A percentile compares a stretch with the other conserved stretches of the same genome.
These are phyloP conservation scores for Brassica carinata DNA, from an alignment of 345 rosid species.

Conservation along the genomic window DNA sequence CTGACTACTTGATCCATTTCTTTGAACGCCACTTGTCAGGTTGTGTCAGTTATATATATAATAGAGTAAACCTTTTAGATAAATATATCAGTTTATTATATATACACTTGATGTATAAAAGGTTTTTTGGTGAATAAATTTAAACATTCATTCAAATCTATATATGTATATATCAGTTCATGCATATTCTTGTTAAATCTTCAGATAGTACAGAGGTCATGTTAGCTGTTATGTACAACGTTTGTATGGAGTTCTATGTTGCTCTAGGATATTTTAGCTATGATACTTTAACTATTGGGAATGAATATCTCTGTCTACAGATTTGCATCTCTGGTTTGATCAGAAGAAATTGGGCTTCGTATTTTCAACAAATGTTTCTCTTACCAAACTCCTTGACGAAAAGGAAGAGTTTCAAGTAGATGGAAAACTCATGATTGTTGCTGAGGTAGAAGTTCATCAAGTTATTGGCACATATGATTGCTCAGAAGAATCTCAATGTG, in stretches of 20 bases:
- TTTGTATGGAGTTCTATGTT: too few relatives aligned
- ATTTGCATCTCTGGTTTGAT: neutral
- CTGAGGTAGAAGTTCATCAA: conserved; percentile 49
- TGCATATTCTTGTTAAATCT: too few relatives aligned
- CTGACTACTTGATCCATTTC: too few relatives aligned
- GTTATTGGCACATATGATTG: neutral
- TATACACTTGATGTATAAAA: too few relatives aligned
- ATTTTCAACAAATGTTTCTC: neutral
- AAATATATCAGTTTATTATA: neutral
- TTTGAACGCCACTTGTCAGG: too few relatives aligned
- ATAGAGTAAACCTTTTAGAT: neutral
- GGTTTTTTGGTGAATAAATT: too few relatives aligned
- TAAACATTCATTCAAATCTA: too few relatives aligned
- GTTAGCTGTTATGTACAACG: too few relatives aligned
- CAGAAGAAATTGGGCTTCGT: neutral
- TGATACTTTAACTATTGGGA: neutral
- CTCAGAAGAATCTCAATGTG: neutral
- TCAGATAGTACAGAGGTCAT: too few relatives aligned
- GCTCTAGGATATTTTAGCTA: too few relatives aligned
- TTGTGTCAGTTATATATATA: neutral
- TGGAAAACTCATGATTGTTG: conserved; percentile 59
- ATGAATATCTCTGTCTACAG: conserved; percentile 3
- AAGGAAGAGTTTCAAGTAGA: conserved; percentile 43
- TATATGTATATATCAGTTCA: too few relatives aligned
- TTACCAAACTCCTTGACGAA: neutral